phyloP scores from a whole-genome alignment of 2,329 filamentous ascomycete genomes.

The Hymenoscyphus repandus region DNA sequence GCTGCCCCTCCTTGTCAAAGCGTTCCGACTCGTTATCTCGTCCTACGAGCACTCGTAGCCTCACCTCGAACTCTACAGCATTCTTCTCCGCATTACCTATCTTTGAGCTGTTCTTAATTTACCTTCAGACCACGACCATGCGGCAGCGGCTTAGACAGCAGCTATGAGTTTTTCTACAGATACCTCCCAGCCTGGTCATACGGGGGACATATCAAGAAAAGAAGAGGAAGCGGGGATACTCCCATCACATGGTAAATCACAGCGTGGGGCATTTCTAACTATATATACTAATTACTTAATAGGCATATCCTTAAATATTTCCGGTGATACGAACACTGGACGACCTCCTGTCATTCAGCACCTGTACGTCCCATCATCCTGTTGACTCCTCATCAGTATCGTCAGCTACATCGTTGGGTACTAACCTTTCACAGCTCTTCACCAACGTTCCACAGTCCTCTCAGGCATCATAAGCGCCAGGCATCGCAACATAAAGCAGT shows the following conservation, averaged over 20 bases:
- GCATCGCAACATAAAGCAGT: conserved; percentile 56
- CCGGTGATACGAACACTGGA: conserved; percentile 32
- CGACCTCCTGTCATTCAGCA: conserved; percentile 34
- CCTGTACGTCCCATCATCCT: conserved; percentile 21
- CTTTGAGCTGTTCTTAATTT: not conserved
- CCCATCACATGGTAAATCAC: conserved; percentile 37
- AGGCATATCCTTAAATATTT: conserved; percentile 38
- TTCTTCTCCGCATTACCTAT: not conserved
- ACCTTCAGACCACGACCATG: conserved; percentile 7
- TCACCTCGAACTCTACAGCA: not conserved
- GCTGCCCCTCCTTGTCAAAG: not conserved
- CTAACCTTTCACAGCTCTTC: conserved; percentile 40
- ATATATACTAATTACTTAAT: not conserved
- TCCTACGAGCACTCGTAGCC: not conserved
- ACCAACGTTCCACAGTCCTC: conserved; percentile 46
- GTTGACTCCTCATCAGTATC: not conserved
- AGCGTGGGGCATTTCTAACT: conserved; percentile 25
- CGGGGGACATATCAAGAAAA: conserved; percentile 22
- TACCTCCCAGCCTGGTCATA: conserved; percentile 17
- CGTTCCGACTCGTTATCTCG: not conserved
- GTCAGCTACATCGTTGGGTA: conserved; percentile 6
- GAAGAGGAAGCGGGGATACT: conserved; percentile 35
- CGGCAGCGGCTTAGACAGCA: conserved; percentile 1
- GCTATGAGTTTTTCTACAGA: conserved; percentile 18
- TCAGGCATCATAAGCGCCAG: conserved; percentile 58